A percentile compares a stretch with the other conserved stretches of the same genome.
These are phyloP conservation scores for Elongisporangium undulatum DNA, from an alignment of 352 stramenopile genomes.

Conservation along the genomic window DNA sequence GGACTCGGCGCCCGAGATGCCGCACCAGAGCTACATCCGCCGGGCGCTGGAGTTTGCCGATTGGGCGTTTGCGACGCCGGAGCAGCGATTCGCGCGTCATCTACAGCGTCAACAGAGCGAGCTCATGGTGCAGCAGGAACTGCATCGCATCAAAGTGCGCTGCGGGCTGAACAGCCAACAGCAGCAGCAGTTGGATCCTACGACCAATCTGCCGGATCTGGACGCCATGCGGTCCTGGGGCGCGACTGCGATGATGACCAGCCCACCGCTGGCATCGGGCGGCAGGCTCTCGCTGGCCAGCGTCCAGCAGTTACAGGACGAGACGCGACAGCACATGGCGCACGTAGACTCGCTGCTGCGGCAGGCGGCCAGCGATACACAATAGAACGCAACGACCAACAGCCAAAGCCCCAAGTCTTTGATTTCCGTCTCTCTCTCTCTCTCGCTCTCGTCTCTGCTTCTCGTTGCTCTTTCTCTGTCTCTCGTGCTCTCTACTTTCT, in stretches of 20 bases:
- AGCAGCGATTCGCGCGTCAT: slow-evolving; percentile 42
- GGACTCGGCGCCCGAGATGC: slow-evolving; percentile 22
- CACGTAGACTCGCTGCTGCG: slow-evolving; percentile 20
- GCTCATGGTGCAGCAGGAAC: slow-evolving; percentile 23
- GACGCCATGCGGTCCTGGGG: background rate
- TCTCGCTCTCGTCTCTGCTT: slow-evolving; percentile 4
- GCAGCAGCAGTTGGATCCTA: background rate
- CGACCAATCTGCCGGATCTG: background rate
- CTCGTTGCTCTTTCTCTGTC: too few species aligned
- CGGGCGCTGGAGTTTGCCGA: slow-evolving; percentile 52
- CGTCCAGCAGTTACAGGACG: slow-evolving; percentile 36
- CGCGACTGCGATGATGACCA: slow-evolving; percentile 7
- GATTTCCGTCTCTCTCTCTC: background rate
- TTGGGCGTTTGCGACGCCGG: slow-evolving; percentile 57
- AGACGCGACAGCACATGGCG: slow-evolving; percentile 49
- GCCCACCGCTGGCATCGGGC: too few species aligned
- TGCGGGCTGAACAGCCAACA: slow-evolving; percentile 25
- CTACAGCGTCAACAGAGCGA: slow-evolving; percentile 22
- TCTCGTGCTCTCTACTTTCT: slow-evolving; percentile 57
- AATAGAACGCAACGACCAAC: background rate
- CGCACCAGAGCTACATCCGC: slow-evolving; percentile 45
- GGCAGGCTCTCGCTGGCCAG: slow-evolving; percentile 20
- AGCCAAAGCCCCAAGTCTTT: background rate
- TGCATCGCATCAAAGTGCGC: slow-evolving; percentile 42
- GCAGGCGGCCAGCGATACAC: slow-evolving; percentile 7